Conservation (phyloP, 768 basidiomycete species). For the Amanita thiersii region DNA sequence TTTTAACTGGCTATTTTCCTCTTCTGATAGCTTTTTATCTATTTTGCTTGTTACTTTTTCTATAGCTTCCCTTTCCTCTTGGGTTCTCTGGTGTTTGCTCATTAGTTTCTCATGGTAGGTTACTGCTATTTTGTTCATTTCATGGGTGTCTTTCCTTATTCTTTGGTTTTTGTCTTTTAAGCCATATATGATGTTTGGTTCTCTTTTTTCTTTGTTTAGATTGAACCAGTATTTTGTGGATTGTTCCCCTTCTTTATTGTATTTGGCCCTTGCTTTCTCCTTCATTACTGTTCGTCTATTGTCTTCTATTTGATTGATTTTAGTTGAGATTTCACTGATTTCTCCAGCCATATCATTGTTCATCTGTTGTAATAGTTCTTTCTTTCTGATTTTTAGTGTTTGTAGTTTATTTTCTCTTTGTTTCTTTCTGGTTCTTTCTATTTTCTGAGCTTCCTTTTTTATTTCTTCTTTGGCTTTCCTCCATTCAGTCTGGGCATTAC, state of each 20-base stretch:
- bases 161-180: background rate
- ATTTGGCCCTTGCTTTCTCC: background rate
- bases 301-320: conserved; percentile 5
- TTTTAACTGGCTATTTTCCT: no score
- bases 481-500: conserved; percentile 6
- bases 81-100: background rate
- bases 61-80: background rate
- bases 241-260: background rate
- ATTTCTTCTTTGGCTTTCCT: conserved; percentile 8
- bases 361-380: background rate
- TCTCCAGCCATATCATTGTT: no score
- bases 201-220: background rate
- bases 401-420: background rate
- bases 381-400: conserved; percentile 2
- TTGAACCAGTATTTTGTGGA: background rate
- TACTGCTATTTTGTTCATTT: background rate
- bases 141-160: background rate
- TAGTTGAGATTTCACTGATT: no score
- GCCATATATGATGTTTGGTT: background rate
- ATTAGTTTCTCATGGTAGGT: background rate
- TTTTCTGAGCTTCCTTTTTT: conserved; percentile 4
- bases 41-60: no score
- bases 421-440: background rate
- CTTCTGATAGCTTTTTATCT: no score
- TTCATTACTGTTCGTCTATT: background rate